A percentile compares a stretch with the other conserved stretches of the same genome.
Conservation (phyloP, 805 yeast species). For the Wickerhamomyces kurtzmanii region DNA sequence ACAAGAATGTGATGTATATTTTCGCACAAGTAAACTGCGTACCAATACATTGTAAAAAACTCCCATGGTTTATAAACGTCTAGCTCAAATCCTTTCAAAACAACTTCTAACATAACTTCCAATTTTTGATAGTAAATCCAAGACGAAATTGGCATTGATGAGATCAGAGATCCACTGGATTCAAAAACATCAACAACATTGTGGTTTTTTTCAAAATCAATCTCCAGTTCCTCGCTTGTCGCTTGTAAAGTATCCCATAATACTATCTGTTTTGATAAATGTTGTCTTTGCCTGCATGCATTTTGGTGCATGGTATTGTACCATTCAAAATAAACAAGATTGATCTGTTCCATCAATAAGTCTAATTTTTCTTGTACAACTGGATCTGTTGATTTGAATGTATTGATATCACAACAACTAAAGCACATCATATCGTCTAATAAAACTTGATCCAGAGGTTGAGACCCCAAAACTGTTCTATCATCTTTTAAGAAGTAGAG, state of each 20-base stretch:
- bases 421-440: slow-evolving; percentile 33
- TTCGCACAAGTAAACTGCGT: slow-evolving; percentile 38
- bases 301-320: slow-evolving; percentile 46
- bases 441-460: slow-evolving; percentile 25
- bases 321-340: slow-evolving; percentile 34
- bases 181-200: slow-evolving; percentile 20
- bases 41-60: slow-evolving; percentile 58
- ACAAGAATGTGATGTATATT: slow-evolving; percentile 34
- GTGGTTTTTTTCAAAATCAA: slow-evolving; percentile 23
- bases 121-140: slow-evolving; percentile 63
- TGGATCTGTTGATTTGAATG: slow-evolving; percentile 17
- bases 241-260: slow-evolving; percentile 80
- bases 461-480: slow-evolving; percentile 44
- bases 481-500: slow-evolving; percentile 55
- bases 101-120: slow-evolving; percentile 61
- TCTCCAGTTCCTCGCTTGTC: slow-evolving; percentile 55
- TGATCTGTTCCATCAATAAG: slow-evolving; percentile 33
- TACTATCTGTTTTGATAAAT: slow-evolving; percentile 42
- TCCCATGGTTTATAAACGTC: slow-evolving; percentile 71
- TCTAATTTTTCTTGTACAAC: slow-evolving; percentile 14
- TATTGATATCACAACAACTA: slow-evolving; percentile 24
- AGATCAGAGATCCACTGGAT: slow-evolving; percentile 13
- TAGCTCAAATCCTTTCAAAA: slow-evolving; percentile 64
- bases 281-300: slow-evolving; percentile 76
- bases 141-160: slow-evolving; percentile 59